These are phyloP conservation scores for Phytophthora fragariae DNA, from an alignment of 352 stramenopile genomes.

Conservation along the genomic window DNA sequence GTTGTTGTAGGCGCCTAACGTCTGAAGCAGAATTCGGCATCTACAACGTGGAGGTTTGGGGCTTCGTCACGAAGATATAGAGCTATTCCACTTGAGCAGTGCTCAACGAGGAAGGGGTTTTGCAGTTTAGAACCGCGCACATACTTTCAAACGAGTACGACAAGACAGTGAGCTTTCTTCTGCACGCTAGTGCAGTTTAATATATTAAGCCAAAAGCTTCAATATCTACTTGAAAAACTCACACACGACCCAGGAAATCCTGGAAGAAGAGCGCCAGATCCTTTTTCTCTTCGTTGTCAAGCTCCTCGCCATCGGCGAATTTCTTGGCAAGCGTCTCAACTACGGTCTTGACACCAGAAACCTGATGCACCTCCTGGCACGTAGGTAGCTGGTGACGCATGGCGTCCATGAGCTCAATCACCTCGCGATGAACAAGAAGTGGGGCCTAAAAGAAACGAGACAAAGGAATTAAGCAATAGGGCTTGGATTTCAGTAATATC, in stretches of 20 bases:
- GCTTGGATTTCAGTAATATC: neutral
- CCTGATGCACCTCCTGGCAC: slow-evolving; percentile 53
- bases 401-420: slow-evolving; percentile 63
- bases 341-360: slow-evolving; percentile 47
- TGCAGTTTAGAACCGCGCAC: neutral
- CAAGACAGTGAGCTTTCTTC: slow-evolving; percentile 3
- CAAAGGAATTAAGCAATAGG: neutral
- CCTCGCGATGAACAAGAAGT: slow-evolving; percentile 51
- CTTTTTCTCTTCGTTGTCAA: slow-evolving; percentile 64
- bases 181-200: slow-evolving; percentile 20
- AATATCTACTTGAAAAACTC: slow-evolving; percentile 5
- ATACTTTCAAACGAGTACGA: neutral
- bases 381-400: slow-evolving; percentile 70
- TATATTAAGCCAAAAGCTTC: slow-evolving; percentile 28
- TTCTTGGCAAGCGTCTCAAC: slow-evolving; percentile 43
- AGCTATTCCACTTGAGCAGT: neutral
- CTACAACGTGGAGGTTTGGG: slow-evolving; percentile 73
- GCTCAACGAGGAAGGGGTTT: neutral
- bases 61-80: slow-evolving; percentile 65
- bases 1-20: slow-evolving; percentile 47
- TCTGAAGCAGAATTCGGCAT: slow-evolving; percentile 63
- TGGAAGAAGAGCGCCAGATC: slow-evolving; percentile 57
- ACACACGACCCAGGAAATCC: slow-evolving; percentile 44
- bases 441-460: slow-evolving; percentile 32
- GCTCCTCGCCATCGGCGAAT: slow-evolving; percentile 38